Evolutionary conservation across 345 rosid species (phyloP).

Genomic region (Raphanus sativus): DNA sequence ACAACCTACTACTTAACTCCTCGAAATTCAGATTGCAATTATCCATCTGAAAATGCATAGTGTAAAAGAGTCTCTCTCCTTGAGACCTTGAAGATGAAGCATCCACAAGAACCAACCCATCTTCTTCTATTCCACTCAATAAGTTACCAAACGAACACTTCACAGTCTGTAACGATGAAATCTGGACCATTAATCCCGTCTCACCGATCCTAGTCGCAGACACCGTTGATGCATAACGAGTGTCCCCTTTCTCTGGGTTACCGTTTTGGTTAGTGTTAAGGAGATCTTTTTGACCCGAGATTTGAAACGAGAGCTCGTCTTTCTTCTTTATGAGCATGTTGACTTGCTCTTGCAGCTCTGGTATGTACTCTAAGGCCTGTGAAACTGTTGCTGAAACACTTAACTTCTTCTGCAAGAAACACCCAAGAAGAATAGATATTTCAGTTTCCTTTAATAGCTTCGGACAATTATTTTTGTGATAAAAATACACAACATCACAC

Average conservation of each 20-base stretch:
- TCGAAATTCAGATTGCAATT: conserved; percentile 11
- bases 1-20: conserved; percentile 25
- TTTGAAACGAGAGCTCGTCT: conserved; percentile 44
- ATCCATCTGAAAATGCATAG: conserved; percentile 51
- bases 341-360: conserved; percentile 50
- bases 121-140: conserved; percentile 46
- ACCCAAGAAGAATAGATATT: neutral
- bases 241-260: conserved; percentile 29
- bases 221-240: conserved; percentile 25
- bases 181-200: conserved; percentile 49
- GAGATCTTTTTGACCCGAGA: conserved; percentile 29
- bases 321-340: conserved; percentile 43
- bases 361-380: conserved; percentile 51
- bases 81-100: conserved; percentile 62
- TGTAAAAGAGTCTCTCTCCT: conserved; percentile 53
- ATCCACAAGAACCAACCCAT: conserved; percentile 49
- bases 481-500: neutral
- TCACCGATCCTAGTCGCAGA: conserved; percentile 47
- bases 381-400: conserved; percentile 59
- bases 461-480: neutral
- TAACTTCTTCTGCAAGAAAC: conserved; percentile 46
- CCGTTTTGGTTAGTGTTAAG: conserved; percentile 7
- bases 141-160: conserved; percentile 45
- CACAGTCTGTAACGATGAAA: conserved; percentile 34
- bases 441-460: neutral